Evolutionary conservation across 148 eudicot genomes (phyloP).

Genomic region (Spergularia marina): DNA sequence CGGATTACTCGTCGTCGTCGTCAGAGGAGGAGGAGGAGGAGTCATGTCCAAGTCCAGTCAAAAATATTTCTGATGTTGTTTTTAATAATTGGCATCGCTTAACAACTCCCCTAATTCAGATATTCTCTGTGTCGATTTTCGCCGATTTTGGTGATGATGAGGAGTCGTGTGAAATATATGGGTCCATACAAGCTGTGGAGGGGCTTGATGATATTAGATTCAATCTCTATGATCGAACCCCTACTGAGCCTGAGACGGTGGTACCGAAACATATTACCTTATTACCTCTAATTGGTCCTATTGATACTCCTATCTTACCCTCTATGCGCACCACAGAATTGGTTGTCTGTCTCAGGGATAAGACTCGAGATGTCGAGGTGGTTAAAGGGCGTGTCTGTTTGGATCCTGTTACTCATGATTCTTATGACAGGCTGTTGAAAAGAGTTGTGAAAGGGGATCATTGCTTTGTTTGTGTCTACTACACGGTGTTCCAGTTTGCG

Average conservation of each 20-base stretch:
- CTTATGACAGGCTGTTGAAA: slow-evolving; percentile 6
- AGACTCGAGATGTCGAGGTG: slow-evolving; percentile 10
- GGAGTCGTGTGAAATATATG: neutral
- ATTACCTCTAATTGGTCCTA: slow-evolving; percentile 13
- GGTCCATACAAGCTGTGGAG: neutral
- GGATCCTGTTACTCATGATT: neutral
- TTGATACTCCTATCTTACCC: neutral
- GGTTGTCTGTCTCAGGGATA: neutral
- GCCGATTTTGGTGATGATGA: neutral
- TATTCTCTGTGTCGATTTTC: neutral
- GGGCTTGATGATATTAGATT: neutral
- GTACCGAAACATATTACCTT: neutral
- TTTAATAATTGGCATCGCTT: neutral
- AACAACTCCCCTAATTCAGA: neutral
- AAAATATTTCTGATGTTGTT: no score
- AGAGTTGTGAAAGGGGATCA: neutral
- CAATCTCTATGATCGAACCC: slow-evolving; percentile 13
- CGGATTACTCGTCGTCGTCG: no score
- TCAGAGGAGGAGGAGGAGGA: no score
- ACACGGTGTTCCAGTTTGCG: slow-evolving; percentile 5
- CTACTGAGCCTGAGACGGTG: neutral
- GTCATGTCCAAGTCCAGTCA: no score
- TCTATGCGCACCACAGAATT: neutral
- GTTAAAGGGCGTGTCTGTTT: neutral
- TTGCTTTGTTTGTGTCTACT: slow-evolving; percentile 5